These are phyloP conservation scores for Dioscorea cayenensis DNA, from an alignment of 116 monocot genomes.

Conservation along the genomic window DNA sequence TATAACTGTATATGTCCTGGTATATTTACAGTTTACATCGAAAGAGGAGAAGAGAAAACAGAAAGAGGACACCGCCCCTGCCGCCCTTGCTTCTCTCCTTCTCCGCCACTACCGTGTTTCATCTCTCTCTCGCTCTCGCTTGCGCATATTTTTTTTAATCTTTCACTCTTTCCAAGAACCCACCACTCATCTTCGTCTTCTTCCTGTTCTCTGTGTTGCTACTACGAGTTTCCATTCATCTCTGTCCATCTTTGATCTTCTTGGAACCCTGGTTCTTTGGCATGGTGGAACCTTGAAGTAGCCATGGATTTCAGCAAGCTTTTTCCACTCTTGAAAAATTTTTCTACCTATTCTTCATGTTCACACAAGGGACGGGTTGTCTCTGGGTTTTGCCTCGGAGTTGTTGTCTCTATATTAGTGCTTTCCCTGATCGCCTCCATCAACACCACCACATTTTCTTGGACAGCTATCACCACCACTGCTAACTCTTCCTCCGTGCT, in stretches of 20 bases:
- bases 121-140: background rate
- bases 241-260: background rate
- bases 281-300: background rate
- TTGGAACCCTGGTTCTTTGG: background rate
- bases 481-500: slow-evolving; percentile 15
- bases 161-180: background rate
- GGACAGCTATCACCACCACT: background rate
- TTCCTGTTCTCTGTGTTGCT: background rate
- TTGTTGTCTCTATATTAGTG: slow-evolving; percentile 25
- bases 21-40: background rate
- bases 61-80: background rate
- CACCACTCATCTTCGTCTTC: background rate
- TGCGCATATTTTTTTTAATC: background rate
- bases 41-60: background rate
- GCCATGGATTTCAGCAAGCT: slow-evolving; percentile 24
- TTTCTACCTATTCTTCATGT: slow-evolving; percentile 4
- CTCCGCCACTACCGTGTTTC: background rate
- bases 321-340: slow-evolving; percentile 7
- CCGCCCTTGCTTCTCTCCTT: background rate
- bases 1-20: no score
- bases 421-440: slow-evolving; percentile 11
- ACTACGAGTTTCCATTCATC: background rate
- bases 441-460: background rate
- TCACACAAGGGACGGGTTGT: slow-evolving; percentile 21
- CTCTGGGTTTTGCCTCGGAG: slow-evolving; percentile 27